Conservation (phyloP, 495 filamentous ascomycete genomes). For the Neurospora sp. region DNA sequence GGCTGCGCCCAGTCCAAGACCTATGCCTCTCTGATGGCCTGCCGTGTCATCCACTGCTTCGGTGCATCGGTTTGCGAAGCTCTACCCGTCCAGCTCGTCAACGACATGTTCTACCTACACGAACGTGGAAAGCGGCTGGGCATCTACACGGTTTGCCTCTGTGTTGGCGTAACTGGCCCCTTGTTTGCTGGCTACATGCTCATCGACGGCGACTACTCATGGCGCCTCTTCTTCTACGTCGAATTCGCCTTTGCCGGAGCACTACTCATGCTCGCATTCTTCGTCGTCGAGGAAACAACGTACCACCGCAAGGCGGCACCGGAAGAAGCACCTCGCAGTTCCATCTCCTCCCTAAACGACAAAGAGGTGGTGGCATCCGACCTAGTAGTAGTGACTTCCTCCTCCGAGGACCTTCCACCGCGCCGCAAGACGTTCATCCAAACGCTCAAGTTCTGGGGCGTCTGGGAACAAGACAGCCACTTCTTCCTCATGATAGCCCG, state of each 20-base stretch:
- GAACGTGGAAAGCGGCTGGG: slow-evolving; percentile 49
- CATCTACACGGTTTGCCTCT: slow-evolving; percentile 53
- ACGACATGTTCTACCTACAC: slow-evolving; percentile 58
- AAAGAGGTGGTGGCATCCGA: slow-evolving; percentile 16
- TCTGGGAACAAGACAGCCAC: slow-evolving; percentile 38
- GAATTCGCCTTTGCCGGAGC: slow-evolving; percentile 47
- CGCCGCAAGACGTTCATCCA: slow-evolving; percentile 38
- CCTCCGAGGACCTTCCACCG: slow-evolving; percentile 14
- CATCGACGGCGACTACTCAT: slow-evolving; percentile 44
- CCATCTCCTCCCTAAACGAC: background rate
- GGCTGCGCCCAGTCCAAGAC: slow-evolving; percentile 42
- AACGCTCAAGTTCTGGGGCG: slow-evolving; percentile 39
- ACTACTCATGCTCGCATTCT: slow-evolving; percentile 46
- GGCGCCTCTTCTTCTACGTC: slow-evolving; percentile 58
- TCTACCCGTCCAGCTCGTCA: slow-evolving; percentile 52
- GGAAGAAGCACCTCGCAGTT: background rate
- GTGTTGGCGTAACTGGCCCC: slow-evolving; percentile 47
- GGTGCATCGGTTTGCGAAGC: slow-evolving; percentile 53
- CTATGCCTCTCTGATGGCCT: slow-evolving; percentile 44
- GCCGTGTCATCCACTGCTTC: slow-evolving; percentile 45
- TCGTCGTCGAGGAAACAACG: slow-evolving; percentile 52
- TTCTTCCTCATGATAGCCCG: slow-evolving; percentile 47
- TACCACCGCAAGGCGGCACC: slow-evolving; percentile 34
- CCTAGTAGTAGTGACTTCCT: background rate
- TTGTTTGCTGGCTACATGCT: slow-evolving; percentile 57